A percentile compares a stretch with the other conserved stretches of the same genome.
Evolutionary conservation across 192 early-diverging fungal genomes (phyloP).

Genomic region (Irineochytrium annulatum): DNA sequence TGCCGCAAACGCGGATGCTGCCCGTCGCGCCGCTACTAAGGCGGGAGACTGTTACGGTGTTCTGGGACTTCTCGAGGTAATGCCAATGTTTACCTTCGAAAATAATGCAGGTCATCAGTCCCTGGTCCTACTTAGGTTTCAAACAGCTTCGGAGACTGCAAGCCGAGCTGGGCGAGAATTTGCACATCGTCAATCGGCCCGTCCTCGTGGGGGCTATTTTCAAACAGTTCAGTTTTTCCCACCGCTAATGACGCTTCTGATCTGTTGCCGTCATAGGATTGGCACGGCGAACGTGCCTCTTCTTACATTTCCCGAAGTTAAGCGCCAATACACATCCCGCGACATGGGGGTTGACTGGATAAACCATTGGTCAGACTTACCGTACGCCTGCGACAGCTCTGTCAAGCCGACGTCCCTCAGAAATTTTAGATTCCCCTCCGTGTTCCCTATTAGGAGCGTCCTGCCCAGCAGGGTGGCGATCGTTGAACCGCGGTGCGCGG

Average conservation of each 20-base stretch:
- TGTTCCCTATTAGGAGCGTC: slow-evolving; percentile 18
- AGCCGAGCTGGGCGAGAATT: slow-evolving; percentile 2
- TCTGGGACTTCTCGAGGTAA: slow-evolving; percentile 24
- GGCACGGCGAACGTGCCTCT: slow-evolving; percentile 11
- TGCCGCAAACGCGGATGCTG: slow-evolving; percentile 4
- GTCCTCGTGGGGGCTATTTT: slow-evolving; percentile 22
- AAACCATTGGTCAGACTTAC: slow-evolving; percentile 6
- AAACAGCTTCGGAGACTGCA: slow-evolving; percentile 5
- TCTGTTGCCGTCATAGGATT: slow-evolving; percentile 5
- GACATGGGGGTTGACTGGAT: slow-evolving; percentile 23
- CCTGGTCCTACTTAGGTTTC: slow-evolving; percentile 21
- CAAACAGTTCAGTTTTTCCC: slow-evolving; percentile 6
- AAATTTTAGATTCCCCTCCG: neutral
- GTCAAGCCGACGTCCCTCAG: neutral
- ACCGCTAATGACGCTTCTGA: too few relatives aligned
- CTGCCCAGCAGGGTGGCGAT: slow-evolving; percentile 9
- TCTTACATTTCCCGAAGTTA: slow-evolving; percentile 1
- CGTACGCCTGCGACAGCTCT: neutral
- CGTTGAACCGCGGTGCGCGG: neutral
- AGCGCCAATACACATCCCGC: neutral
- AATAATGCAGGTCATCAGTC: too few relatives aligned
- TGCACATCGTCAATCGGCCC: slow-evolving; percentile 10
- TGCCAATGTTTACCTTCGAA: too few relatives aligned
- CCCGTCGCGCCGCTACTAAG: neutral
- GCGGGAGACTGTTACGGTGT: slow-evolving; percentile 6